phyloP scores from a whole-genome alignment of 495 filamentous ascomycete genomes.

The Aspergillus wentii region DNA sequence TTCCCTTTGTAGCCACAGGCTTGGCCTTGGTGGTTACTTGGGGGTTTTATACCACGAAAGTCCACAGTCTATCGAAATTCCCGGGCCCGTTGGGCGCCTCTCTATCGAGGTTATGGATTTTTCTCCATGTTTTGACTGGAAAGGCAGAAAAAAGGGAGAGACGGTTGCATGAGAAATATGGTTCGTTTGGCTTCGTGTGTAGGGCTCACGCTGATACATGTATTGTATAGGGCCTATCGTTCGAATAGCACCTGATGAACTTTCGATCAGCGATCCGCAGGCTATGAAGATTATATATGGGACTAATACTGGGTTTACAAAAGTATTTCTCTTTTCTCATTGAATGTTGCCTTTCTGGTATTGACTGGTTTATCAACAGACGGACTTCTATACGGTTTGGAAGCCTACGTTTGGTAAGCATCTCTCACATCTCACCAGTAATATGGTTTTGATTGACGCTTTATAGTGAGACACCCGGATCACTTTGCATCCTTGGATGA shows the following conservation, averaged over 20 bases:
- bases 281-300: slow-evolving; percentile 26
- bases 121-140: no score
- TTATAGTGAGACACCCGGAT: slow-evolving; percentile 12
- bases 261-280: slow-evolving; percentile 18
- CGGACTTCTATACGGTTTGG: slow-evolving; percentile 14
- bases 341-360: no score
- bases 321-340: no score
- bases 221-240: slow-evolving; percentile 12
- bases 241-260: slow-evolving; percentile 27
- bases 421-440: neutral
- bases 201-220: neutral
- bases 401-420: slow-evolving; percentile 11
- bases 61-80: no score
- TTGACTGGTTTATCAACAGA: slow-evolving; percentile 2
- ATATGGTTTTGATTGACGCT: neutral
- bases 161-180: slow-evolving; percentile 10
- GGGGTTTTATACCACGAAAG: no score
- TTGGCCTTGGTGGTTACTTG: no score
- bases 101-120: no score
- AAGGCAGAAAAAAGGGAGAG: no score
- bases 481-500: slow-evolving; percentile 17
- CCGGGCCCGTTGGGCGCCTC: no score
- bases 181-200: slow-evolving; percentile 1
- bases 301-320: slow-evolving; percentile 13
- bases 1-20: no score